Conservation (phyloP, 2,329 filamentous ascomycete species). For the Pyricularia grisea region DNA sequence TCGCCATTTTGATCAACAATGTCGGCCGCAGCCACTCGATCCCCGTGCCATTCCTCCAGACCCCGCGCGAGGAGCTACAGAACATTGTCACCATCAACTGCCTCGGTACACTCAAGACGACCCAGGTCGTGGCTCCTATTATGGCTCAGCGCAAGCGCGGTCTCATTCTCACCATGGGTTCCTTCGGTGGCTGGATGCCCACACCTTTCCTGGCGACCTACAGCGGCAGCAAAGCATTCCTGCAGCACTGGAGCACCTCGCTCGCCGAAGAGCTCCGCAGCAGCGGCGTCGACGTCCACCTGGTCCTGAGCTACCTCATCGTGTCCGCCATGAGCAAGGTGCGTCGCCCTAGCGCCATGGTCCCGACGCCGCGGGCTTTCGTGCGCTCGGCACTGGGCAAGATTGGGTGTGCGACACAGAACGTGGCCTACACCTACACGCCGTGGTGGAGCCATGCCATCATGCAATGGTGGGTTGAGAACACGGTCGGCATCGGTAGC, state of each 20-base stretch:
- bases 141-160: conserved; percentile 80
- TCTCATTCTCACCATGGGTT: conserved; percentile 93
- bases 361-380: conserved; percentile 76
- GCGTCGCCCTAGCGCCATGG: conserved; percentile 63
- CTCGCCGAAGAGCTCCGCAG: conserved; percentile 75
- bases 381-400: conserved; percentile 71
- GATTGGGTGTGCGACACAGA: conserved; percentile 75
- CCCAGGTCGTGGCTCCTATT: conserved; percentile 72
- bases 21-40: conserved; percentile 92
- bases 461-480: conserved; percentile 75
- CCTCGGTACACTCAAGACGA: conserved; percentile 78
- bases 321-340: conserved; percentile 98
- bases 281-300: conserved; percentile 77
- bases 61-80: conserved; percentile 67
- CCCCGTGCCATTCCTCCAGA: conserved; percentile 79
- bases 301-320: conserved; percentile 86
- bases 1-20: conserved; percentile 91
- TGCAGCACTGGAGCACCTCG: conserved; percentile 90
- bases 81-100: conserved; percentile 96
- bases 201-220: conserved; percentile 92
- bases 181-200: conserved; percentile 85
- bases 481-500: conserved; percentile 40
- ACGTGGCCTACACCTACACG: conserved; percentile 73
- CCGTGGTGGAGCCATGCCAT: conserved; percentile 89
- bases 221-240: conserved; percentile 94